Percentiles rank a stretch among this genome's conserved stretches.
phyloP scores from a whole-genome alignment of 2,329 filamentous ascomycete species.

The Triangularia setosa region DNA sequence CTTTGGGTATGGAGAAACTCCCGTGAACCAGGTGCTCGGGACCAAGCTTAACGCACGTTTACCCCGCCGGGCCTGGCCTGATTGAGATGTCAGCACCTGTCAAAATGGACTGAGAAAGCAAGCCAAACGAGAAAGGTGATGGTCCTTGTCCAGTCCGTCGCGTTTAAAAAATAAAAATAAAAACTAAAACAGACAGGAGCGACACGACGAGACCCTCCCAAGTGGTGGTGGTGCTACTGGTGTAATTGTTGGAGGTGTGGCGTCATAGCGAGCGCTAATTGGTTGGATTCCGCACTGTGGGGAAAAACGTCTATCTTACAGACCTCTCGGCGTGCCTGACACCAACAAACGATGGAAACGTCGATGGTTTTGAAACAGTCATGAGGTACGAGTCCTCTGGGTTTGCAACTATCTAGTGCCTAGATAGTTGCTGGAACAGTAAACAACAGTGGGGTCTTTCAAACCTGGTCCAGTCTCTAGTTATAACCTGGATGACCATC shows the following conservation, averaged over 20 bases:
- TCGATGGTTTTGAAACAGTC: neutral
- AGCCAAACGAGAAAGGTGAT: too few species aligned
- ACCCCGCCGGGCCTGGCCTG: neutral
- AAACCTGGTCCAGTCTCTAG: too few species aligned
- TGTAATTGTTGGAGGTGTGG: neutral
- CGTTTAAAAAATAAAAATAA: neutral
- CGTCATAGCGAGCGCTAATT: neutral
- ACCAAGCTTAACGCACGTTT: neutral
- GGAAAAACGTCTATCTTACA: neutral
- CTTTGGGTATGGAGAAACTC: too few species aligned
- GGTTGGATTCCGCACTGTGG: neutral
- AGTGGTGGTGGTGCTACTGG: neutral
- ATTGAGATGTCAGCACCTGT: neutral
- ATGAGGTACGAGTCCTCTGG: neutral
- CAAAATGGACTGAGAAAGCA: neutral
- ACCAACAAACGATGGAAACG: neutral
- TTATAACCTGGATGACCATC: too few species aligned
- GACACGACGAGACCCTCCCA: neutral
- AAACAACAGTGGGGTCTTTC: too few species aligned
- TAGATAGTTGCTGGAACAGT: too few species aligned
- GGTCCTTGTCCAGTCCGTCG: too few species aligned
- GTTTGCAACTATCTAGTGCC: too few species aligned
- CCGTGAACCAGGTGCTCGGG: neutral
- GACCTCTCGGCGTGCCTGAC: neutral
- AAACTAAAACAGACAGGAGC: too few species aligned